Base-by-base conservation (phyloP, 2,329 filamentous ascomycete genomes). In the Rosellinia necatrix region DNA sequence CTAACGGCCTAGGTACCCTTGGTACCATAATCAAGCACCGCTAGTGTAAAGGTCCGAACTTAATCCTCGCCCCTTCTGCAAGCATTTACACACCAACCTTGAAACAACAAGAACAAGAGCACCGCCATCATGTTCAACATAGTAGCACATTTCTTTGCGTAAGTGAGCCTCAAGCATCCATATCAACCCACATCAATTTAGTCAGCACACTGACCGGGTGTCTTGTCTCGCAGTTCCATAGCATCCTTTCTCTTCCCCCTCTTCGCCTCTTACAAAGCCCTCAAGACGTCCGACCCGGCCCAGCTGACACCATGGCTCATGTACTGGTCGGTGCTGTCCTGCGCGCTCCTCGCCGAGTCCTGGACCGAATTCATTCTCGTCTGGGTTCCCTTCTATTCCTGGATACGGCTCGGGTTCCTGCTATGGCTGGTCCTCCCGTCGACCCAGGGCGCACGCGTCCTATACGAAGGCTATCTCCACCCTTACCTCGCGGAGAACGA, bases 271-370 rank as follows among this genome's bases (percentile, higher is more conserved):
- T 97, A 97, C 83, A 97, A 97, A 80, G 93, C 94, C 44, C 88
- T 99, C 70, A 93, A 94, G 76, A 92, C 91, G 13, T 89, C 89
- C 49, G 91, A 97, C 73, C 92, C 92, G 2, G 88, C 91, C 32
- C 87, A 96, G 71, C 82, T 97, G 58, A 91, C 91, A 62, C 93
- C 93, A 87, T 99, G 94, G 94, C 84, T 97, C 64, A 97, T 97
- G 89, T 99, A 97, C 82, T 99, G 93, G 89, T 91, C 96, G 58
- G 91, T 96, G 21, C 84, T 97, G 63, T 90, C 90, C 59, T 88
- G 90, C 72, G 85, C 87, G 66, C 81, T 92, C 53, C 83, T 94
- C 59, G 84, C 87, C 74, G 94, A 97, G 77, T 92, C 89, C 42
- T 96, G 92, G 84, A 86, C 89, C 53, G 85, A 88, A 67, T 96